Percentiles rank a stretch among this genome's conserved stretches.
These are phyloP conservation scores for Porphyrellus cyaneotinctus DNA, from an alignment of 768 basidiomycete species.

Conservation along the genomic window DNA sequence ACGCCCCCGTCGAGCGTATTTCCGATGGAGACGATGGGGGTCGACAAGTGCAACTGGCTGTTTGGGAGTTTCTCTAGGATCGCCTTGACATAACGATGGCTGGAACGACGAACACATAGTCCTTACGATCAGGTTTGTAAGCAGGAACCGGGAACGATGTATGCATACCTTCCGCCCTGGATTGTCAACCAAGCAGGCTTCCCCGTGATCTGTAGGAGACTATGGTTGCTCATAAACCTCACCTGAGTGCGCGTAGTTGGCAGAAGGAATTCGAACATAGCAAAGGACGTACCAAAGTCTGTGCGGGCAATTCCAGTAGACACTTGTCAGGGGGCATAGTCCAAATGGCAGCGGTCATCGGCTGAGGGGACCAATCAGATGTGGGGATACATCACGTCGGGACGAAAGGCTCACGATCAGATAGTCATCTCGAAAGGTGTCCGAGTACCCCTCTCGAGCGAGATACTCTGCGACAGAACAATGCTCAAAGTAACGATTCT, in stretches of 20 bases:
- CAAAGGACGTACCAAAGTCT: slow-evolving; percentile 46
- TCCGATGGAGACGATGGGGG: slow-evolving; percentile 48
- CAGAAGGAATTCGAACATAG: background rate
- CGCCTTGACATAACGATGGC: slow-evolving; percentile 61
- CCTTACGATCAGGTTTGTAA: background rate
- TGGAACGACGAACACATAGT: slow-evolving; percentile 21
- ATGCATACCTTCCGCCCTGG: slow-evolving; percentile 61
- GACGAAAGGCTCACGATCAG: slow-evolving; percentile 50
- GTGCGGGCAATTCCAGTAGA: slow-evolving; percentile 65
- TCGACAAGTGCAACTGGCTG: slow-evolving; percentile 54
- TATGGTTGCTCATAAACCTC: slow-evolving; percentile 71
- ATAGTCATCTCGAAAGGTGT: slow-evolving; percentile 68
- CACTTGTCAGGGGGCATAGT: slow-evolving; percentile 71
- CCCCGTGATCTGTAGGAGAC: slow-evolving; percentile 64
- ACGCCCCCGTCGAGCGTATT: slow-evolving; percentile 31
- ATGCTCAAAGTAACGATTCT: slow-evolving; percentile 23
- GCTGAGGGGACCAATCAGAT: slow-evolving; percentile 36
- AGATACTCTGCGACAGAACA: slow-evolving; percentile 54
- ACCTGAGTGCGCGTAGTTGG: slow-evolving; percentile 34
- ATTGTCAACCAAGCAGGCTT: slow-evolving; percentile 74
- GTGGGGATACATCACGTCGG: background rate
- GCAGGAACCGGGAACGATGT: background rate
- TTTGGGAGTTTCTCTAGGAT: slow-evolving; percentile 54
- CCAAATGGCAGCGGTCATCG: slow-evolving; percentile 81
- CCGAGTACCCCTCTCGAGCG: slow-evolving; percentile 60